These are phyloP conservation scores for Clathrospora elynae DNA, from an alignment of 2,329 filamentous ascomycete species.

Conservation along the genomic window DNA sequence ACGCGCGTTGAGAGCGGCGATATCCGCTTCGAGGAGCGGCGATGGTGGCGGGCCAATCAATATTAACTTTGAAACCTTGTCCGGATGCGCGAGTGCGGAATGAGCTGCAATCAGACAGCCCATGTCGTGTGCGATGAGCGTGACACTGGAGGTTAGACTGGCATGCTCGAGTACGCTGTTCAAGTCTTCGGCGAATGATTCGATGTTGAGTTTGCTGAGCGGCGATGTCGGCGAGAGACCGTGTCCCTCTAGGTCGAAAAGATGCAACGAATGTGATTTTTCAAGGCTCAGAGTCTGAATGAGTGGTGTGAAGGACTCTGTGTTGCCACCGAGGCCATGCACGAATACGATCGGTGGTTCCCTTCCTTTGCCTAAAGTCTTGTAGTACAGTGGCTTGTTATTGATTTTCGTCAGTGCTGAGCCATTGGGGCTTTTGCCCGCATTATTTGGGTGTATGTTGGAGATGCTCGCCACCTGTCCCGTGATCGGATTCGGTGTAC, in stretches of 20 bases:
- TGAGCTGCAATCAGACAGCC: conserved; percentile 56
- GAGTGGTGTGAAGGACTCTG: conserved; percentile 55
- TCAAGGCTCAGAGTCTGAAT: conserved; percentile 44
- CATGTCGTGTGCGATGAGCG: conserved; percentile 58
- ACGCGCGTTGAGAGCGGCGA: conserved; percentile 38
- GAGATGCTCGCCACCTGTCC: conserved; percentile 40
- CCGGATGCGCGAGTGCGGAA: conserved; percentile 50
- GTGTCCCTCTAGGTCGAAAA: conserved; percentile 63
- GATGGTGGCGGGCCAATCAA: conserved; percentile 56
- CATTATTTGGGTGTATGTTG: conserved; percentile 50
- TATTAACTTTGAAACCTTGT: conserved; percentile 52
- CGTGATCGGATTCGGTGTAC: conserved; percentile 41
- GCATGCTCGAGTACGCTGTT: conserved; percentile 46
- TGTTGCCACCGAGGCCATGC: conserved; percentile 60
- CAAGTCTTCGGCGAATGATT: conserved; percentile 53
- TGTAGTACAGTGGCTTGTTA: conserved; percentile 52
- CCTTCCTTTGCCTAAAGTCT: conserved; percentile 29
- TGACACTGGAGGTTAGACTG: conserved; percentile 42
- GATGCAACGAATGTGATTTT: conserved; percentile 45
- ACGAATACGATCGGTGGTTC: conserved; percentile 55
- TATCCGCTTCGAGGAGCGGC: conserved; percentile 50
- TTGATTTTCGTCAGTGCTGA: conserved; percentile 48
- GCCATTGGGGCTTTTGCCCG: conserved; percentile 43
- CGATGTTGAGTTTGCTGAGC: conserved; percentile 51
- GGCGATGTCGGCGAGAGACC: conserved; percentile 60